Base-by-base conservation (phyloP, 2,329 filamentous ascomycete genomes). In the Rutstroemia sp. region DNA sequence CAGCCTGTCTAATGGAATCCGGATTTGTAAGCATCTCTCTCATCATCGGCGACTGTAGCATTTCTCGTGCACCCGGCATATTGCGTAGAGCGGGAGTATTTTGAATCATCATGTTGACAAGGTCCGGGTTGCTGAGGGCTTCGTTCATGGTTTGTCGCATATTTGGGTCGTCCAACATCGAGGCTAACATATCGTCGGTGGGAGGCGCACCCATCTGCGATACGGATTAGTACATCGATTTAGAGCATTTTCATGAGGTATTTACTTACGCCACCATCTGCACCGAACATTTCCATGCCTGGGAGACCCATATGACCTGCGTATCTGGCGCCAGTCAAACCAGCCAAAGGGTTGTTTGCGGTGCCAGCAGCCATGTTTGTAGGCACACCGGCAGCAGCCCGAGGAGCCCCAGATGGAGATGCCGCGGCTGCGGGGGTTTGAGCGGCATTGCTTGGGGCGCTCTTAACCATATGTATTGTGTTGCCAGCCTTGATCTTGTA, bases 401-500 rank as follows among this genome's bases (percentile, higher is more conserved):
- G 30, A 16, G 75, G 69, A 46, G 76, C 67, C 9, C 42, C 42
- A 23, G 42, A 19, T 23, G 42, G 19, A 5, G 75, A 68, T 6
- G 75, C 67, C 0, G 74, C 63, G 19, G 73, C 69, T 4, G 75
- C 69, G 47, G 78, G 79, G 57, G 79, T 78, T 60, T 78, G 79
- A n/a, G 60, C 56, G 16, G 60, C 61, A 60, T 69, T 70, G 79
- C 92, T 96, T 59, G 89, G 88, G 46, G 94, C 92, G 70, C 91
- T 95, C 78, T 95, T 96, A 67, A 99, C 94, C 67, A 99, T 82
- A 72, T 99, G 94, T 65, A 99, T 84, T 17, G 92, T 97, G 73
- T 97, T 94, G 61, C 92, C 91, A 62, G 89, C 80, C 78, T 96
- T 96, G 73, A 99, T 92, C 78, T 96, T 97, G 77, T 95, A 95